Evolutionary conservation across 257 asterid species (phyloP).

Genomic region (Agastache rugosa): DNA sequence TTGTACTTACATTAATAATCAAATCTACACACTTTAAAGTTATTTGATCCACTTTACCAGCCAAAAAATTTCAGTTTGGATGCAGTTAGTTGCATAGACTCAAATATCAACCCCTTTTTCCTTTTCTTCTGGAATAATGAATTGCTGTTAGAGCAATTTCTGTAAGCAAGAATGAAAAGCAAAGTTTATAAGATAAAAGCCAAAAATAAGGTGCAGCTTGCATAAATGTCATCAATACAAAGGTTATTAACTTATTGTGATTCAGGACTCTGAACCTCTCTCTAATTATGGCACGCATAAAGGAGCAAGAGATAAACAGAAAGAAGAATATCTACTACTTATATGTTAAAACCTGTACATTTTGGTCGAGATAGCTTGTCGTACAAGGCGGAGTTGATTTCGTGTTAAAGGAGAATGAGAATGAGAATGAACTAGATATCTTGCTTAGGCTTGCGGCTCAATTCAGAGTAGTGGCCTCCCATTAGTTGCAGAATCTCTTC

Average conservation of each 20-base stretch:
- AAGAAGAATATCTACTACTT: conserved; percentile 22
- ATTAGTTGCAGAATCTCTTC: conserved; percentile 86
- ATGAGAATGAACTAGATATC: conserved; percentile 53
- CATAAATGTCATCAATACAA: conserved; percentile 17
- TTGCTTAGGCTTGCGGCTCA: conserved; percentile 92
- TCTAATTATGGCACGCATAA: conserved; percentile 3
- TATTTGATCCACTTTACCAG: not conserved
- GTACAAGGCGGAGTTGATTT: conserved; percentile 27
- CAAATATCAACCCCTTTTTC: not conserved
- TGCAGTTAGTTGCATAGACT: not conserved
- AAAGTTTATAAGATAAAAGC: conserved; percentile 1
- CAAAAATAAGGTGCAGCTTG: not conserved
- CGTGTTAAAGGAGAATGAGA: not conserved
- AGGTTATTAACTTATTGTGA: conserved; percentile 8
- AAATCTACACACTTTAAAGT: too few relatives aligned
- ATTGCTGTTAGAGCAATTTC: not conserved
- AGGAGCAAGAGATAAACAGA: not conserved
- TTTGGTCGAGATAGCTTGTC: conserved; percentile 18
- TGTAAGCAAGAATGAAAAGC: not conserved
- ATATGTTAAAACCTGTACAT: conserved; percentile 39
- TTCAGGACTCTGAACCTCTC: not conserved
- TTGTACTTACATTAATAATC: too few relatives aligned
- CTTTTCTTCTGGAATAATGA: not conserved
- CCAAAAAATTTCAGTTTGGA: too few relatives aligned
- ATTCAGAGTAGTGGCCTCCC: conserved; percentile 92